These are phyloP conservation scores for Steccherinum ochraceum DNA, from an alignment of 768 basidiomycete genomes.

Conservation along the genomic window DNA sequence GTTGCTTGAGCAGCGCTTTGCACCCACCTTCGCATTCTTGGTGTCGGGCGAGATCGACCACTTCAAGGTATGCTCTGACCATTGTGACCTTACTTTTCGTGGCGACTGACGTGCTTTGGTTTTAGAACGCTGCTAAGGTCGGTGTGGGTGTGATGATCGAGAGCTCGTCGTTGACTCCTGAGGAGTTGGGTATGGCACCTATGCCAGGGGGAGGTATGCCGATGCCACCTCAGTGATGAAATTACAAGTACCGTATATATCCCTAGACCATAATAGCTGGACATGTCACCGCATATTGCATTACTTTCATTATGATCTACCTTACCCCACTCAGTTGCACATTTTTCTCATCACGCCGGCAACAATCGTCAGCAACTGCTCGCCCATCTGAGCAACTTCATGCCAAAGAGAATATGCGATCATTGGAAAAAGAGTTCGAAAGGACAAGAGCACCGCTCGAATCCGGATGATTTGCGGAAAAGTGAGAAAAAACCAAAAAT, in stretches of 20 bases:
- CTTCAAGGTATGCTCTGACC: constrained; percentile 66
- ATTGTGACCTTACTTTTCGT: constrained; percentile 3
- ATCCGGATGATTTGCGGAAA: not conserved
- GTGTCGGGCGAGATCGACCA: constrained; percentile 98
- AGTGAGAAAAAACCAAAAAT: constrained; percentile 17
- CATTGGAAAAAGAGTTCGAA: no score
- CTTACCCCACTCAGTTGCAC: not conserved
- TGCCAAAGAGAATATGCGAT: not conserved
- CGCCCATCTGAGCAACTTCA: no score
- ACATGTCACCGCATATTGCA: not conserved
- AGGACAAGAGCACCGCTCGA: no score
- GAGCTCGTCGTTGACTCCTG: constrained; percentile 70
- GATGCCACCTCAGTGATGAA: constrained; percentile 10
- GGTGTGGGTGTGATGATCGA: constrained; percentile 99
- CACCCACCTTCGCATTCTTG: constrained; percentile 90
- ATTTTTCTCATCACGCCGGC: no score
- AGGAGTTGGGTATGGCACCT: constrained; percentile 59
- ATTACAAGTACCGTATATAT: constrained; percentile 3
- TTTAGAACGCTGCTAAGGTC: constrained; percentile 85
- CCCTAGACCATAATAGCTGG: constrained; percentile 3
- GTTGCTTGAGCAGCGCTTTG: constrained; percentile 91
- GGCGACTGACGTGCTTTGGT: no score
- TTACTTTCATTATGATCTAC: not conserved
- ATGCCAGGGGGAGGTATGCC: constrained; percentile 10
- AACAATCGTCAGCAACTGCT: no score